These are phyloP conservation scores for Eutypa lata DNA, from an alignment of 2,329 filamentous ascomycete species.

Conservation along the genomic window DNA sequence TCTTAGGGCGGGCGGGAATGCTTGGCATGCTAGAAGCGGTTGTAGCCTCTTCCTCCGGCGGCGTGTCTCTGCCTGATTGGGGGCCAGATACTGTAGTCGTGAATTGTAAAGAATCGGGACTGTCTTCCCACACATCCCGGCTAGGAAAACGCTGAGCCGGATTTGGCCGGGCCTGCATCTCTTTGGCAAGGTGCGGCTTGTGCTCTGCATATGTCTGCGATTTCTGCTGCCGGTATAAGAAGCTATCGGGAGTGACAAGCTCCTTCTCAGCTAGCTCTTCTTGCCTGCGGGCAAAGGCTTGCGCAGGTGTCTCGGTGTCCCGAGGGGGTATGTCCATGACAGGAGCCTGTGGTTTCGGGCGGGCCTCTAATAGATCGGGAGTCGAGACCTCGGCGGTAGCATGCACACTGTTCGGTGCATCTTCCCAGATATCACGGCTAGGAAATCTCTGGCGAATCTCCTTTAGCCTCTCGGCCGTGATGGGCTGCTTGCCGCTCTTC, in stretches of 20 bases:
- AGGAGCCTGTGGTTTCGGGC: conserved; percentile 34
- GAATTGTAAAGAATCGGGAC: conserved; percentile 76
- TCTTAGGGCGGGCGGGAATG: conserved; percentile 51
- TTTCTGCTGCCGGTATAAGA: conserved; percentile 50
- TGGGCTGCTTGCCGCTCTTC: conserved; percentile 40
- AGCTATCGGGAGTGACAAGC: conserved; percentile 43
- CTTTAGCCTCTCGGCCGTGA: conserved; percentile 42
- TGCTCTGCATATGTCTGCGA: conserved; percentile 44
- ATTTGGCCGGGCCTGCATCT: conserved; percentile 47
- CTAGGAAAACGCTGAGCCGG: conserved; percentile 78
- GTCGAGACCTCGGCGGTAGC: conserved; percentile 79
- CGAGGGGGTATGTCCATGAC: conserved; percentile 31
- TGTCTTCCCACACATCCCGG: conserved; percentile 92
- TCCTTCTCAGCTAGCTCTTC: conserved; percentile 63
- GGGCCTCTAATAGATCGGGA: conserved; percentile 59
- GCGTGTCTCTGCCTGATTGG: conserved; percentile 36
- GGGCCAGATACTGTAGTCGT: conserved; percentile 68
- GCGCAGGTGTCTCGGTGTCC: conserved; percentile 54
- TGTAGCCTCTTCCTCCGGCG: conserved; percentile 41
- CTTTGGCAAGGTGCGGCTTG: conserved; percentile 48
- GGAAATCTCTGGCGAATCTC: conserved; percentile 72
- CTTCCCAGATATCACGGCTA: conserved; percentile 96
- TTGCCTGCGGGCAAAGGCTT: conserved; percentile 64
- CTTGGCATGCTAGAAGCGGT: conserved; percentile 51
- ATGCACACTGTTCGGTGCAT: conserved; percentile 82